These are phyloP conservation scores for Baudoinia panamericana DNA, from an alignment of 495 filamentous ascomycete species.

Conservation along the genomic window DNA sequence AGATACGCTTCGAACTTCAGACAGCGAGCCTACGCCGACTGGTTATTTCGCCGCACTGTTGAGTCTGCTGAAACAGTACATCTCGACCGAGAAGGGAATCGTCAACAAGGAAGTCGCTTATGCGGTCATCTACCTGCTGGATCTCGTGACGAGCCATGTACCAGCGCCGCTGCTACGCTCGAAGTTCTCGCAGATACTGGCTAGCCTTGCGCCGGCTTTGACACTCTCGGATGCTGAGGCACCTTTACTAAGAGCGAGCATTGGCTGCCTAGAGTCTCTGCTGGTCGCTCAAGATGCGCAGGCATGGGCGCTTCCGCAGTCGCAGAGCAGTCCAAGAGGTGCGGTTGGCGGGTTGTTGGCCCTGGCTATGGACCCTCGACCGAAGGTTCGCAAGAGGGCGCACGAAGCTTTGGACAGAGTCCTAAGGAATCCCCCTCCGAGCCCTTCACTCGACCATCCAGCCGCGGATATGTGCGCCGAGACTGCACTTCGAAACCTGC, in stretches of 20 bases:
- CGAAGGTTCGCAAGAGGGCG: conserved; percentile 88
- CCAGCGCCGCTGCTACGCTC: conserved; percentile 74
- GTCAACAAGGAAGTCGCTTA: conserved; percentile 74
- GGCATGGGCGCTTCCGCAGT: conserved; percentile 75
- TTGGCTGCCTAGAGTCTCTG: conserved; percentile 81
- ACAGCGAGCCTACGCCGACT: conserved; percentile 66
- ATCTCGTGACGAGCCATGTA: conserved; percentile 69
- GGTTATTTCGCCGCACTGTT: conserved; percentile 95
- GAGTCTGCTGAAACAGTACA: conserved; percentile 66
- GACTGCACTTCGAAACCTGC: conserved; percentile 63
- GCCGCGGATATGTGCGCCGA: conserved; percentile 93
- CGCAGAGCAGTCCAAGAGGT: conserved; percentile 72
- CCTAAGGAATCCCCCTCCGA: conserved; percentile 70
- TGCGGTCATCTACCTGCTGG: conserved; percentile 90
- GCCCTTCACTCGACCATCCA: conserved; percentile 82
- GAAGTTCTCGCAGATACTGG: conserved; percentile 88
- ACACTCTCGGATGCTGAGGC: conserved; percentile 73
- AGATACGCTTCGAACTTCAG: conserved; percentile 76
- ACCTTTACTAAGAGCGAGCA: conserved; percentile 71
- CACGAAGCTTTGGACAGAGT: conserved; percentile 80
- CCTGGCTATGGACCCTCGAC: conserved; percentile 73
- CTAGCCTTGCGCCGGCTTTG: conserved; percentile 69
- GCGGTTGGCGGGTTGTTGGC: conserved; percentile 77
- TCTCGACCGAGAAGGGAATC: conserved; percentile 45
- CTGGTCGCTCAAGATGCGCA: conserved; percentile 74